Evolutionary conservation across 2,329 filamentous ascomycete species (phyloP).

Genomic region (Raffaelea deltoideospora): DNA sequence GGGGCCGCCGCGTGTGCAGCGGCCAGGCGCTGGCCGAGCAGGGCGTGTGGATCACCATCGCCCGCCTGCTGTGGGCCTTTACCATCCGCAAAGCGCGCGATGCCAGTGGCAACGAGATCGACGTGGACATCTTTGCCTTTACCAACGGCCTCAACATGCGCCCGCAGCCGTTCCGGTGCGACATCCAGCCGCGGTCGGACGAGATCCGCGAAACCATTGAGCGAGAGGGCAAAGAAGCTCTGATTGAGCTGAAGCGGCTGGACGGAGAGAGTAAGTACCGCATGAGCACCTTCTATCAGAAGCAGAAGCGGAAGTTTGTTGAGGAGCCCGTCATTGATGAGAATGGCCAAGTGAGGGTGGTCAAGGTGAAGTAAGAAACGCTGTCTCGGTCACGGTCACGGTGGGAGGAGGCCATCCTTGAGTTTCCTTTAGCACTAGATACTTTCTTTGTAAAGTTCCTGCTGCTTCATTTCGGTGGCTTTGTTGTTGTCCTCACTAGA

Average conservation of each 20-base stretch:
- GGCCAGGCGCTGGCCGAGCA: conserved; percentile 43
- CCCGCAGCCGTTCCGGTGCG: conserved; percentile 37
- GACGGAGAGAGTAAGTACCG: conserved; percentile 41
- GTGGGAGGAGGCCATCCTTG: too few species aligned
- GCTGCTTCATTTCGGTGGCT: too few species aligned
- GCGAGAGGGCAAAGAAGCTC: conserved; percentile 34
- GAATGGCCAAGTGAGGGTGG: conserved; percentile 13
- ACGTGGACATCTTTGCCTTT: conserved; percentile 40
- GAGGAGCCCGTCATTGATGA: conserved; percentile 15
- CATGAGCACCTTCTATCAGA: conserved; percentile 36
- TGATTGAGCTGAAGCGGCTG: conserved; percentile 33
- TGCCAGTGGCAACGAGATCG: conserved; percentile 22
- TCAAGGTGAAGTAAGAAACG: conserved; percentile 10
- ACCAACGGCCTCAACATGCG: conserved; percentile 42
- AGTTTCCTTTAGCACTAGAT: too few species aligned
- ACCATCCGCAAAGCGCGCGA: conserved; percentile 26
- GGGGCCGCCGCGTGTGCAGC: conserved; percentile 37
- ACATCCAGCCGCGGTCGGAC: conserved; percentile 32
- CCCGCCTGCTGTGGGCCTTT: conserved; percentile 42
- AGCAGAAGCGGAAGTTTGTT: conserved; percentile 12
- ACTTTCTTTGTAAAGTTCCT: too few species aligned
- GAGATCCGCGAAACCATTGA: conserved; percentile 34
- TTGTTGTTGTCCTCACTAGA: too few species aligned
- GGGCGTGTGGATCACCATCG: conserved; percentile 42
- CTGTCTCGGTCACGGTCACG: too few species aligned